A percentile compares a stretch with the other conserved stretches of the same genome.
phyloP scores from a whole-genome alignment of 164 flowering plant species.

The Piper longum region DNA sequence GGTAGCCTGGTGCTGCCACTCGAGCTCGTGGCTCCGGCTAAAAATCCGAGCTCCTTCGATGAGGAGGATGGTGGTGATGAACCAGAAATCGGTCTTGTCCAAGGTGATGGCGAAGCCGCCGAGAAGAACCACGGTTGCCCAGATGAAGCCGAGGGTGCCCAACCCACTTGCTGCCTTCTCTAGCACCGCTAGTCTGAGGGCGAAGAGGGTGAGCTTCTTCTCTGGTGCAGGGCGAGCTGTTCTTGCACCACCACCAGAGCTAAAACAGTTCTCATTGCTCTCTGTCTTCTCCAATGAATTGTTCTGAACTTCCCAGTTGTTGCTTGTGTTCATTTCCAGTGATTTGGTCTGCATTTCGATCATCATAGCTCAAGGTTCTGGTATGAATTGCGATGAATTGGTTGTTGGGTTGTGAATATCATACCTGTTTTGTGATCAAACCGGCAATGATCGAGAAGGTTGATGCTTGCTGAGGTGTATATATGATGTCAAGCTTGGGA shows the following conservation, averaged over 20 bases:
- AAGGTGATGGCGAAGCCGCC: constrained; percentile 90
- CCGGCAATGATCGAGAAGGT: background rate
- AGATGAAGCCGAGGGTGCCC: constrained; percentile 84
- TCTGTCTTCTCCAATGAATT: constrained; percentile 22
- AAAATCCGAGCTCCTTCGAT: constrained; percentile 81
- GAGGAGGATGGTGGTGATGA: constrained; percentile 53
- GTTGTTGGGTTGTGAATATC: constrained; percentile 9
- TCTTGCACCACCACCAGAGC: constrained; percentile 8
- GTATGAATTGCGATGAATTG: constrained; percentile 9
- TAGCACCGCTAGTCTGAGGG: constrained; percentile 66
- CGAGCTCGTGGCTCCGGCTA: constrained; percentile 91
- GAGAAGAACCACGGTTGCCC: constrained; percentile 96
- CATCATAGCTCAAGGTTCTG: constrained; percentile 21
- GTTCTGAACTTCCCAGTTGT: constrained; percentile 9
- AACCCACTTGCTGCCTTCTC: constrained; percentile 82
- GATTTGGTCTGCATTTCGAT: constrained; percentile 4
- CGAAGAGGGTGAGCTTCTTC: constrained; percentile 77
- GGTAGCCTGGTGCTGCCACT: constrained; percentile 79
- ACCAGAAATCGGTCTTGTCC: constrained; percentile 76
- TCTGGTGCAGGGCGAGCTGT: constrained; percentile 52
- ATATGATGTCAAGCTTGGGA: background rate
- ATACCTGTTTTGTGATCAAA: background rate
- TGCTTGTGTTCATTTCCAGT: constrained; percentile 12
- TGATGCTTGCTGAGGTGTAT: background rate
- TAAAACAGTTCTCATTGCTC: constrained; percentile 17